Conservation (phyloP, 768 basidiomycete genomes). For the Amanita rubescens region DNA sequence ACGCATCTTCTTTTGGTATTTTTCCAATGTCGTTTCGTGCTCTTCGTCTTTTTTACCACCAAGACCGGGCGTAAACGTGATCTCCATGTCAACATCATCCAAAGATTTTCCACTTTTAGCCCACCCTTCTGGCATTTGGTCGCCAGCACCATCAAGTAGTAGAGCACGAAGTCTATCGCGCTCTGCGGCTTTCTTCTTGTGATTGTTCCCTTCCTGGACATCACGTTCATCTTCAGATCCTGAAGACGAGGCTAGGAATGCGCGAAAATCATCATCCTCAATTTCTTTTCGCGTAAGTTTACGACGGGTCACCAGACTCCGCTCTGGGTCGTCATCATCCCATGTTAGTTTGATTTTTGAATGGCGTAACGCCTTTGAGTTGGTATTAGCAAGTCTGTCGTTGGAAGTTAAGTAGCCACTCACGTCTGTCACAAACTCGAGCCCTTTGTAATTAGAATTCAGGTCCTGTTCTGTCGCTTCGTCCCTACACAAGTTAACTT, state of each 20-base stretch:
- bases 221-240: constrained; percentile 48
- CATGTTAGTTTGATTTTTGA: constrained; percentile 98
- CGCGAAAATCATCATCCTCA: constrained; percentile 85
- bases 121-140: constrained; percentile 84
- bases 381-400: neutral
- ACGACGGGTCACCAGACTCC: constrained; percentile 73
- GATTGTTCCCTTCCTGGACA: constrained; percentile 17
- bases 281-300: constrained; percentile 77
- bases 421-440: constrained; percentile 93
- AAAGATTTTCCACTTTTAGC: constrained; percentile 36
- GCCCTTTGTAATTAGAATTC: constrained; percentile 52
- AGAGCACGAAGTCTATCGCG: constrained; percentile 73
- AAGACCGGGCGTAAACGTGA: constrained; percentile 89
- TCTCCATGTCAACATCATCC: constrained; percentile 79
- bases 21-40: constrained; percentile 86
- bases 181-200: constrained; percentile 34
- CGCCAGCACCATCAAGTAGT: constrained; percentile 58
- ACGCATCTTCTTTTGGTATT: constrained; percentile 82
- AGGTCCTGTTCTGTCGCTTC: constrained; percentile 63
- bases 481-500: constrained; percentile 47
- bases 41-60: constrained; percentile 42
- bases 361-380: constrained; percentile 79
- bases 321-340: constrained; percentile 95
- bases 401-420: constrained; percentile 19
- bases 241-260: constrained; percentile 59